A percentile compares a stretch with the other conserved stretches of the same genome.
These are phyloP conservation scores for Xylaria longipes DNA, from an alignment of 495 filamentous ascomycete species.

Conservation along the genomic window DNA sequence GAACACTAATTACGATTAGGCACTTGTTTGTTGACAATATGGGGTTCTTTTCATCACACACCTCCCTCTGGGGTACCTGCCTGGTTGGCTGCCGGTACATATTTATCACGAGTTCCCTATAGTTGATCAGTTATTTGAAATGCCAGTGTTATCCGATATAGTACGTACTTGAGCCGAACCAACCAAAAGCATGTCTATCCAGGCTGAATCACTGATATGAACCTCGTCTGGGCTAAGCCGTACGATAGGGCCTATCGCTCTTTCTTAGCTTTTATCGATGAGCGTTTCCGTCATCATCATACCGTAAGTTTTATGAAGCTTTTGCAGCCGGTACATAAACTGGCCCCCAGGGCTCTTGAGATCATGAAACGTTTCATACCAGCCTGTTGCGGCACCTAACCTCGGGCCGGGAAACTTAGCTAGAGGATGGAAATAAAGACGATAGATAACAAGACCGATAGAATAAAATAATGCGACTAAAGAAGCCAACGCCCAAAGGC, in stretches of 20 bases:
- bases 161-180: constrained; percentile 7
- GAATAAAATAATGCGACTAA: constrained; percentile 38
- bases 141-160: background rate
- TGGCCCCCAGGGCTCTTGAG: constrained; percentile 40
- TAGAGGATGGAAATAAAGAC: constrained; percentile 58
- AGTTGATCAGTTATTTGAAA: background rate
- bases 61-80: constrained; percentile 18
- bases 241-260: constrained; percentile 2
- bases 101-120: constrained; percentile 22
- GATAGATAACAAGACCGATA: constrained; percentile 44
- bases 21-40: background rate
- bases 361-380: constrained; percentile 60
- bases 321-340: constrained; percentile 44
- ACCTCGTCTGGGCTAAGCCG: constrained; percentile 18
- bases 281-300: background rate
- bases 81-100: constrained; percentile 7
- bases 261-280: background rate
- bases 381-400: constrained; percentile 54
- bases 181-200: constrained; percentile 9
- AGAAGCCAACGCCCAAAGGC: background rate
- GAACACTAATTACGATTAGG: constrained; percentile 11
- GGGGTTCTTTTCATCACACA: background rate
- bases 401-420: constrained; percentile 59
- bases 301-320: constrained; percentile 55
- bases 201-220: constrained; percentile 17